A percentile compares a stretch with the other conserved stretches of the same genome.
Evolutionary conservation across 768 basidiomycete genomes (phyloP).

Genomic region (Tylopilus intermedius): DNA sequence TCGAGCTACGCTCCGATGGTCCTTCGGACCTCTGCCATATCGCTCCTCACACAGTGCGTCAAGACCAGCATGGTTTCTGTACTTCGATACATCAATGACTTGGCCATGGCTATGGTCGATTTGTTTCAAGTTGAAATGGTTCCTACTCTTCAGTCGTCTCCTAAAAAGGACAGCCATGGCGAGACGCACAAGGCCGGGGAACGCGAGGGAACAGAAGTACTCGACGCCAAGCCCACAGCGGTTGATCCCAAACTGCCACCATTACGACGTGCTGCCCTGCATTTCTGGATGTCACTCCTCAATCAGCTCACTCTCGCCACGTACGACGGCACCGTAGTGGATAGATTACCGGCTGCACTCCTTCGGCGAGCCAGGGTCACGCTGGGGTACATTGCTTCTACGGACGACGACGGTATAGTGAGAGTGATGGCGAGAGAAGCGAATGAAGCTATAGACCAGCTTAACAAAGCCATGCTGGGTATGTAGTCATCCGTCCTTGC

Average conservation of each 20-base stretch:
- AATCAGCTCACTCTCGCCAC: slow-evolving; percentile 49
- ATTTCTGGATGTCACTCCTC: slow-evolving; percentile 71
- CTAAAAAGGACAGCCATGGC: slow-evolving; percentile 16
- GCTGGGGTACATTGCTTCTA: slow-evolving; percentile 61
- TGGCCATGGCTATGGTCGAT: slow-evolving; percentile 68
- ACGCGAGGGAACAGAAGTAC: slow-evolving; percentile 13
- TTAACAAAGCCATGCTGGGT: slow-evolving; percentile 44
- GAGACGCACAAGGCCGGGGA: slow-evolving; percentile 4
- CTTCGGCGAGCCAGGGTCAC: slow-evolving; percentile 54
- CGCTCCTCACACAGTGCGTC: slow-evolving; percentile 70
- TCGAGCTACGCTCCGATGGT: slow-evolving; percentile 59
- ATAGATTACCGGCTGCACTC: slow-evolving; percentile 26
- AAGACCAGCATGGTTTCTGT: slow-evolving; percentile 60
- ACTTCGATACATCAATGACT: slow-evolving; percentile 54
- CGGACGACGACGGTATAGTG: slow-evolving; percentile 69
- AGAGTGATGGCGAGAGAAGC: slow-evolving; percentile 75
- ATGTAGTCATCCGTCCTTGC: slow-evolving; percentile 3
- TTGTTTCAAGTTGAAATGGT: slow-evolving; percentile 64
- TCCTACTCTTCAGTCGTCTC: slow-evolving; percentile 13
- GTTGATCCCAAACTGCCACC: slow-evolving; percentile 65
- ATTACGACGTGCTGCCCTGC: slow-evolving; percentile 80
- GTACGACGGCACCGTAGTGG: slow-evolving; percentile 36
- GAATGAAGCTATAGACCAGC: slow-evolving; percentile 46
- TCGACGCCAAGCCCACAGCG: slow-evolving; percentile 57
- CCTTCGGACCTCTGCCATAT: slow-evolving; percentile 63